phyloP scores from a whole-genome alignment of 768 basidiomycete species.

The Phylloporus arenicola region DNA sequence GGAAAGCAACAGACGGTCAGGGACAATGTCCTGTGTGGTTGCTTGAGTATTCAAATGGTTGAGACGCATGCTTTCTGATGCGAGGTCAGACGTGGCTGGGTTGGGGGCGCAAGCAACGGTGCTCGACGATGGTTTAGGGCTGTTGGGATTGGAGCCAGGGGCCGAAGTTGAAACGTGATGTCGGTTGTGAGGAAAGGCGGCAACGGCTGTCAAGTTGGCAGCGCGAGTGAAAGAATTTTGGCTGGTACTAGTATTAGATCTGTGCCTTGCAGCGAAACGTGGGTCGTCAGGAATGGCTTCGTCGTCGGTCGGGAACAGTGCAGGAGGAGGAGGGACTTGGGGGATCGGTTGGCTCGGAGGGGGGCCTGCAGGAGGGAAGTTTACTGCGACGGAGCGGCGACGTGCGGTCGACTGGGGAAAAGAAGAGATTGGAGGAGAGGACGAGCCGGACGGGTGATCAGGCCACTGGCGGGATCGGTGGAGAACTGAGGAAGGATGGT shows the following conservation, averaged over 20 bases:
- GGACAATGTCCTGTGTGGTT: conserved; percentile 35
- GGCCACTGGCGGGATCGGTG: conserved; percentile 34
- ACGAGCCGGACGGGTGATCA: conserved; percentile 20
- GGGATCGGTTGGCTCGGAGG: conserved; percentile 75
- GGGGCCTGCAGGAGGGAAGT: conserved; percentile 60
- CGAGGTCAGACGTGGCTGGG: conserved; percentile 54
- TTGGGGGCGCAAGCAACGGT: conserved; percentile 27
- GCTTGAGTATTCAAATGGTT: conserved; percentile 17
- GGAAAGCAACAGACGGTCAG: conserved; percentile 41
- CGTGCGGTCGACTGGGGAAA: conserved; percentile 34
- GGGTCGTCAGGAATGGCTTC: conserved; percentile 27
- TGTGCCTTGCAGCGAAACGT: conserved; percentile 28
- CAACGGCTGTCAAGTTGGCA: conserved; percentile 50
- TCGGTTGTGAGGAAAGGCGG: conserved; percentile 56
- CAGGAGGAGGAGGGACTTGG: conserved; percentile 43
- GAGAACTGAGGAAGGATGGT: conserved; percentile 25
- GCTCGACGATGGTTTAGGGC: conserved; percentile 20
- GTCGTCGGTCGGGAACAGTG: conserved; percentile 13
- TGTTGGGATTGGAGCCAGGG: conserved; percentile 24
- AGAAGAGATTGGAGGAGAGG: conserved; percentile 28
- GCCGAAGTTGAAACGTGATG: conserved; percentile 29
- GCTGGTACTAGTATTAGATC: conserved; percentile 34
- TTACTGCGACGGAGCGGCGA: conserved; percentile 65
- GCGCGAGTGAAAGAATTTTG: conserved; percentile 30
- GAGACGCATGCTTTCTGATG: conserved; percentile 46